A percentile compares a stretch with the other conserved stretches of the same genome.
Evolutionary conservation across 202 grass and related monocot genomes (phyloP).

Genomic region (Saccharum hybrid): DNA sequence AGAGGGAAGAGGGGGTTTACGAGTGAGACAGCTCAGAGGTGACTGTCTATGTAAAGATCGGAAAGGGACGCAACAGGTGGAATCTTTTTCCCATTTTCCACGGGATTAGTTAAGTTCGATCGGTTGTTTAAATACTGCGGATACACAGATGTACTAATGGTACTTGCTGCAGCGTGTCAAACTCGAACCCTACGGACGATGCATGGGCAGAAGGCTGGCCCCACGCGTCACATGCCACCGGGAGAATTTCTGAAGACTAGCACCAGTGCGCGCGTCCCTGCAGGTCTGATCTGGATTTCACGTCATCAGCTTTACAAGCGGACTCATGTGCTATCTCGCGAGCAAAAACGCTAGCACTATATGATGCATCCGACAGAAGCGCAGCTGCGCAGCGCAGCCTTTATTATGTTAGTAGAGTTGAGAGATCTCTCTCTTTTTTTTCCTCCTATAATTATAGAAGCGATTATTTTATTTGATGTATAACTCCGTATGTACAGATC

Average conservation of each 20-base stretch:
- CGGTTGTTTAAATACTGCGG: constrained; percentile 44
- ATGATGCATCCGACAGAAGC: background rate
- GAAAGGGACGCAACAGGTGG: constrained; percentile 41
- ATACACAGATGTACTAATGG: constrained; percentile 1
- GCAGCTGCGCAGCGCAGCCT: too few species aligned
- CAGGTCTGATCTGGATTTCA: constrained; percentile 49
- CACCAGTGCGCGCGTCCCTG: constrained; percentile 27
- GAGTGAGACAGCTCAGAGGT: constrained; percentile 71
- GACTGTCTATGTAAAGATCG: constrained; percentile 50
- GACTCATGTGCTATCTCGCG: background rate
- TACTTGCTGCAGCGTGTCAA: constrained; percentile 24
- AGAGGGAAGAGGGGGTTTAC: background rate
- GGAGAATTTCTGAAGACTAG: constrained; percentile 41
- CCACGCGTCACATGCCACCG: constrained; percentile 49
- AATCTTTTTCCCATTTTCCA: constrained; percentile 46
- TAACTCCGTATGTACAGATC: constrained; percentile 2
- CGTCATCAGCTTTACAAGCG: constrained; percentile 39
- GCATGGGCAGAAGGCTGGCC: constrained; percentile 4
- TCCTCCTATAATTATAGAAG: background rate
- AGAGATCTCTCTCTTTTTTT: background rate
- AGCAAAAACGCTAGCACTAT: background rate
- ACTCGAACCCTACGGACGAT: background rate
- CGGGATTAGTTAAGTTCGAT: constrained; percentile 51
- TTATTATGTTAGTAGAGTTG: background rate
- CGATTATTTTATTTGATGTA: background rate